Base-by-base conservation (phyloP, 495 filamentous ascomycete species). In the Penicilliopsis zonata region DNA sequence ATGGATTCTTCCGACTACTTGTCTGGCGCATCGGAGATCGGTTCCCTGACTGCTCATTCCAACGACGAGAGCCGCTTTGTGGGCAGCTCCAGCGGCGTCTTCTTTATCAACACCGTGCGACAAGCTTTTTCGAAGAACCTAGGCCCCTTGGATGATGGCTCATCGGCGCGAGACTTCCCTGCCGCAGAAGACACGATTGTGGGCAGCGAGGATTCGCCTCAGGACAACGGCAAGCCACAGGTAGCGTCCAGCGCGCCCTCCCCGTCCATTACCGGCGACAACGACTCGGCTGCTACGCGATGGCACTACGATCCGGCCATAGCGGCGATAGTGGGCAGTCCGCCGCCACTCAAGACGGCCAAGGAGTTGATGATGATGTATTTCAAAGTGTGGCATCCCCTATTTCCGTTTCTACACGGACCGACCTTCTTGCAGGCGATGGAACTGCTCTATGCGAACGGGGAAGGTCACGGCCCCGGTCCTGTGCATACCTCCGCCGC, bases 381-480 rank as follows among this genome's bases (percentile, higher is more conserved):
- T 20, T 61, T 61, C 43, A 54, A 52, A 49, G 44, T 59, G 13
- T 63, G 56, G 59, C 66, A 70, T 51, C 57, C 62, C 28, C 37
- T 67, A 22, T 69, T 66, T 41, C 65, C 66, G 9, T 59, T 70
- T 33, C 44, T 69, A 7, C 65, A 70, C 34, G 61, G 65, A 9
- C 63, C 63, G 9, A 63, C 61, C 10, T 69, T 70, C 36, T 34
- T 70, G 25, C 57, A 55, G 34, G 52, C 53, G 9, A 57, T 67
- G 53, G 60, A 66, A 37, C 44, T 45, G 29, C 46, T 59, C 25
- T 64, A 63, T 41, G 47, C 59, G 15, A 41, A 28, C n/a, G 22
- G 19, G 14, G 16, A 15, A 28, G 15, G n/a, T 16, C 24, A 28
- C n/a, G 13, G 8, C 22, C 13, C 27, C 29, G 3, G 9, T 7